phyloP scores from a whole-genome alignment of 108 stramenopile genomes.

The Nitzschia palea region DNA sequence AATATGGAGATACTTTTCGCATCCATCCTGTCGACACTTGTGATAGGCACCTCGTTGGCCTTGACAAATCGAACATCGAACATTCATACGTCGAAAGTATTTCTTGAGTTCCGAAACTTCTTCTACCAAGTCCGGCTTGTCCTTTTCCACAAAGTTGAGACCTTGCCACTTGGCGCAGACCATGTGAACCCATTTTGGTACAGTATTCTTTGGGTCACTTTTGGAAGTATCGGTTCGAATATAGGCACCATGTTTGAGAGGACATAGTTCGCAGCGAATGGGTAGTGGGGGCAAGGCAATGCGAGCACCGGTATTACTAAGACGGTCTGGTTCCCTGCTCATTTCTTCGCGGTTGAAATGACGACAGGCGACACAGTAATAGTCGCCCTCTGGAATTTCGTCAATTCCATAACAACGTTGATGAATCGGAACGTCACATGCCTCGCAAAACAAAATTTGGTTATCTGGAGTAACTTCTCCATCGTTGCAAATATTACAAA shows the following conservation, averaged over 20 bases:
- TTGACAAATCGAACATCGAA: slow-evolving; percentile 64
- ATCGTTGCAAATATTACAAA: slow-evolving; percentile 84
- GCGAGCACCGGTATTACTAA: neutral
- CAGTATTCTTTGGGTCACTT: neutral
- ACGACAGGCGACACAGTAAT: slow-evolving; percentile 81
- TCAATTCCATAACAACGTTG: slow-evolving; percentile 89
- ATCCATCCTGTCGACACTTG: slow-evolving; percentile 61
- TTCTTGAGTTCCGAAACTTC: slow-evolving; percentile 60
- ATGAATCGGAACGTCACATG: slow-evolving; percentile 88
- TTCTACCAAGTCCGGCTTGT: slow-evolving; percentile 53
- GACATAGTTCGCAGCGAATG: slow-evolving; percentile 83
- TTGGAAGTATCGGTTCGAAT: slow-evolving; percentile 43
- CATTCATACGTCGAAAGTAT: slow-evolving; percentile 39
- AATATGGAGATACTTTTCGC: slow-evolving; percentile 73
- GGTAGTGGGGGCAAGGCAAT: slow-evolving; percentile 40
- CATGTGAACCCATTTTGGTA: slow-evolving; percentile 72
- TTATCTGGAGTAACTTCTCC: slow-evolving; percentile 88
- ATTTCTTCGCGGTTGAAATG: slow-evolving; percentile 69
- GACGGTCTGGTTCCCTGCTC: neutral
- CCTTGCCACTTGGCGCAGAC: slow-evolving; percentile 90
- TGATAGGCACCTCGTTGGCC: slow-evolving; percentile 69
- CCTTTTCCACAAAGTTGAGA: slow-evolving; percentile 49
- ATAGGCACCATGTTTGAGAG: slow-evolving; percentile 74
- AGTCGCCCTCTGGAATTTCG: slow-evolving; percentile 84
- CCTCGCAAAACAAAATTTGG: slow-evolving; percentile 90